Base-by-base conservation (phyloP, 441 rosid genomes). In the Gossypium aridum region DNA sequence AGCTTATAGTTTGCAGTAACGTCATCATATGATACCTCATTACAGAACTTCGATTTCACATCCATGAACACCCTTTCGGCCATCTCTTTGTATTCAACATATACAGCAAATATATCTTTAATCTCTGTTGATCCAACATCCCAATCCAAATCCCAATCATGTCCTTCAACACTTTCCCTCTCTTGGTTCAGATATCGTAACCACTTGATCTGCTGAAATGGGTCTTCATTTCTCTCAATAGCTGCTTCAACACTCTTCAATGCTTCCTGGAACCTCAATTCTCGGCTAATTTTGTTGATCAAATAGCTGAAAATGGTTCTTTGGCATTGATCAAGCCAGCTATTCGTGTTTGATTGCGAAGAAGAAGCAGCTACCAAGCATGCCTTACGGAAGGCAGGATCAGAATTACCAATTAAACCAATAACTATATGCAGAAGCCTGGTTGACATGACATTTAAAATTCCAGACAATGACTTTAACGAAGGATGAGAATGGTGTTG, bases 311-410 rank as follows among this genome's bases (percentile, higher is more conserved):
- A 89, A 60, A 62, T 70, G 23, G 80, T 64, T 71, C 71, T 80
- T 83, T 87, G 91, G 75, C 77, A 77, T 72, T 64, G 56, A 80
- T 75, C 73, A 67, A 83, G 82, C 84, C 86, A 64, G 47, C 70
- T 62, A 10, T 67, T 5, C 31, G 63, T 43, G 20, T 74, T 76
- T 23, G 71, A 70, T 14, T 82, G 83, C 14, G 26, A 23, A 64
- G 85, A 54, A 47, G 72, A 67, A 22, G 87, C 83, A 75, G 76
- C 84, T 59, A 7, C 87, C 76, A 86, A 77, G 81, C 91, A 87
- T 71, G 87, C 93, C 77, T 87, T 86, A 53, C 80, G 81, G 73
- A 84, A 83, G 49, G 74, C 68, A 39, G 83, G 86, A 77, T 85
- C 85, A 54, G 81, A 82, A 70, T 74, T 80, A 67, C 85, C 80